phyloP scores from a whole-genome alignment of 2,329 filamentous ascomycete species.

The Fusarium azukiicola region DNA sequence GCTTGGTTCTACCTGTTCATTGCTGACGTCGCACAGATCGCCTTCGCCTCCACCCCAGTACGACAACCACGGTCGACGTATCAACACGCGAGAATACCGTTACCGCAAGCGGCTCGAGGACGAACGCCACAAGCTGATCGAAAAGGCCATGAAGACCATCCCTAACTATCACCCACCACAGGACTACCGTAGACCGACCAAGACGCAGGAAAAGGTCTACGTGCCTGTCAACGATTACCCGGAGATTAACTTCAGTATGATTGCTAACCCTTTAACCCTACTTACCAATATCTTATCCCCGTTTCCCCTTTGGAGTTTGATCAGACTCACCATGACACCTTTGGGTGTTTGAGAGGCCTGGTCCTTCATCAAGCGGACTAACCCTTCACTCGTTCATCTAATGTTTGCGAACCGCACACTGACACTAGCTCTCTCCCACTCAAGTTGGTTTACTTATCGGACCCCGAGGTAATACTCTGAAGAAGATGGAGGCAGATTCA shows the following conservation, averaged over 20 bases:
- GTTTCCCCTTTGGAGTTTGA: constrained; percentile 68
- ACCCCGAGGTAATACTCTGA: constrained; percentile 99
- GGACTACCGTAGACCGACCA: constrained; percentile 99
- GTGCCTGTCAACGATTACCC: constrained; percentile 99
- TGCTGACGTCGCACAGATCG: constrained; percentile 79
- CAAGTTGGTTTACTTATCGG: constrained; percentile 99
- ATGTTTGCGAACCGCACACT: constrained; percentile 78
- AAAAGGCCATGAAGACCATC: constrained; percentile 99
- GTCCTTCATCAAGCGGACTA: constrained; percentile 59
- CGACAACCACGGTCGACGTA: constrained; percentile 99
- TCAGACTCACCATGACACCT: constrained; percentile 63
- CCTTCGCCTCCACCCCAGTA: constrained; percentile 98
- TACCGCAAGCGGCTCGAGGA: constrained; percentile 99
- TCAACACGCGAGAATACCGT: constrained; percentile 99
- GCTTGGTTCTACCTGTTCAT: background rate
- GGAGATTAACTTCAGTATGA: constrained; percentile 99
- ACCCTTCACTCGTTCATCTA: constrained; percentile 58
- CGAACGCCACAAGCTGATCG: constrained; percentile 98
- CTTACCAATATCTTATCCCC: constrained; percentile 69
- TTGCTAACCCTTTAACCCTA: constrained; percentile 98
- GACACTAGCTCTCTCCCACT: constrained; percentile 93
- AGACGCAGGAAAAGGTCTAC: constrained; percentile 99
- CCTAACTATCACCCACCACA: constrained; percentile 99
- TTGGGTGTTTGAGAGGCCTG: constrained; percentile 57
- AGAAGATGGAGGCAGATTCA: constrained; percentile 99